Evolutionary conservation across 352 stramenopile species (phyloP), one percentile per base, ranked within the genome.

Genomic region (Globisporangium alternatum): DNA sequence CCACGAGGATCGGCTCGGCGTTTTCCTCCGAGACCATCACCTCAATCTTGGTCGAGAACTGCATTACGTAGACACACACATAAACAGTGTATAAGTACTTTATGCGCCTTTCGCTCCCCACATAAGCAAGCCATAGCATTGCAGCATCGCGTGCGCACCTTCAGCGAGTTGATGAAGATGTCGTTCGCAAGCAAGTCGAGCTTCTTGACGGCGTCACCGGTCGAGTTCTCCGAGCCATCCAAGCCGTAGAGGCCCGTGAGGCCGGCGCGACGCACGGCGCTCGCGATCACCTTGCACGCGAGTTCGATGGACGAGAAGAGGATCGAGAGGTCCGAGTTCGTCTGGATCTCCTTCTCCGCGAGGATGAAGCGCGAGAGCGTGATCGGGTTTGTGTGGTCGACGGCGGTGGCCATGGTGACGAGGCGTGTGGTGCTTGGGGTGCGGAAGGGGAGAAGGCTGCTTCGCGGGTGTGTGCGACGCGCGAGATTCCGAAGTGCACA

Each of bases 141-240:
- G 17, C 22, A 19, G 21, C 28, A 39, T 5, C 15, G 30, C 3
- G 12, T 25, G 39, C 62, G 33, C 4, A 81, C 75, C 73, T 89
- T 92, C 66, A 99, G 86, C 52, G 95, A 91, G 77, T 98, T 99
- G 74, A 99, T 96, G 80, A 99, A 96, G 70, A 96, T 99, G 49
- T 99, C 97, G 75, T 99, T 98, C n/a, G 96, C 89, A 64, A 99
- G 85, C 48, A 99, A 78, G 78, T 99, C 97, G 33, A 99, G 90
- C 77, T 99, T 99, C 86, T 99, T 99, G 51, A 99, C 95, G 65
- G 98, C 92, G 73, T 99, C 97, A 44, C 97, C 97, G 6, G 97
- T 98, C 22, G 91, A 86, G 83, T 99, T 99, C 62, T 97, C 84
- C 72, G 96, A 97, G 62, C 97, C 97, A n/a, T 98, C 96, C 10